These are phyloP conservation scores for Geum urbanum DNA, from an alignment of 306 rosid genomes.

Conservation along the genomic window DNA sequence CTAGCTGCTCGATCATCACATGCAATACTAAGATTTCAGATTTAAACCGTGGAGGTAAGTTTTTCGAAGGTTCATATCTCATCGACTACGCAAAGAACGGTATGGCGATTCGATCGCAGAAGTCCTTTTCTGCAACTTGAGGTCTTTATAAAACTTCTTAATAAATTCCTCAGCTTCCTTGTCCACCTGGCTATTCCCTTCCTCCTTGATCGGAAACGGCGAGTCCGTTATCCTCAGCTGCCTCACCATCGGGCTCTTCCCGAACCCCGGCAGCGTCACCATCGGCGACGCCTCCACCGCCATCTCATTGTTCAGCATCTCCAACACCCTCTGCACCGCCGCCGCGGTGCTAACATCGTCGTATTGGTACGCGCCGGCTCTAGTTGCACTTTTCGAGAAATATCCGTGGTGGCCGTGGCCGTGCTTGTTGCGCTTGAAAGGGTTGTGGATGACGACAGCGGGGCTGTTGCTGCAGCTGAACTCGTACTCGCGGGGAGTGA, in stretches of 20 bases:
- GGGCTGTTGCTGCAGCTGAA: conserved; percentile 97
- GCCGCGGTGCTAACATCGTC: conserved; percentile 44
- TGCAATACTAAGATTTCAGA: background rate
- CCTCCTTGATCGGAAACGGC: conserved; percentile 74
- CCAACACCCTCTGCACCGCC: conserved; percentile 60
- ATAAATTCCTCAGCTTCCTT: conserved; percentile 77
- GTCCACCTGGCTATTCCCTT: conserved; percentile 60
- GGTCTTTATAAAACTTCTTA: conserved; percentile 60
- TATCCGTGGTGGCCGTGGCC: conserved; percentile 5
- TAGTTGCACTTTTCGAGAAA: conserved; percentile 14
- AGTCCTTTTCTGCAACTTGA: conserved; percentile 42
- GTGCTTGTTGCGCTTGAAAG: conserved; percentile 37
- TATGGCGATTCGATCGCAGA: conserved; percentile 54
- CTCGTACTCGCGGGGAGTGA: conserved; percentile 68
- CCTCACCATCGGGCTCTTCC: conserved; percentile 61
- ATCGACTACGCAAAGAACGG: conserved; percentile 28
- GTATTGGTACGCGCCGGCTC: conserved; percentile 27
- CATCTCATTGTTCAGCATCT: conserved; percentile 42
- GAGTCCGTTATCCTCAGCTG: conserved; percentile 81
- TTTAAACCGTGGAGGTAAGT: background rate
- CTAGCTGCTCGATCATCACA: background rate
- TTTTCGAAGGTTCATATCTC: background rate
- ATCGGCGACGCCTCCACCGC: conserved; percentile 60
- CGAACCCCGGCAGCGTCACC: conserved; percentile 63
- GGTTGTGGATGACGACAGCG: conserved; percentile 31